Conservation (phyloP, 2,329 filamentous ascomycete species). For the Hyphodiscus sp. region DNA sequence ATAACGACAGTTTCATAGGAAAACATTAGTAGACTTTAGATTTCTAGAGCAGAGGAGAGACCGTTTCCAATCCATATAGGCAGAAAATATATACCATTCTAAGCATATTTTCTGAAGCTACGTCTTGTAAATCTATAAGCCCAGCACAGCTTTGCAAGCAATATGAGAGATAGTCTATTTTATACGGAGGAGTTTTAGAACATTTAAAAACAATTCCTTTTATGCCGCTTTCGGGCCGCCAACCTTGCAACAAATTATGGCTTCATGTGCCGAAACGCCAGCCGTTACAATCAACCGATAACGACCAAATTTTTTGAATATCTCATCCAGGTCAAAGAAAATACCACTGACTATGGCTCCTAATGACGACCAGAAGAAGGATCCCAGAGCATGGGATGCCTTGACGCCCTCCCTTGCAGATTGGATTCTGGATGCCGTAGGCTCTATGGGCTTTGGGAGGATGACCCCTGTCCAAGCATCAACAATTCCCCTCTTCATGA, state of each 20-base stretch:
- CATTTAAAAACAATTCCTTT: no score
- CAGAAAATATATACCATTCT: no score
- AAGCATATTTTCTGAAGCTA: no score
- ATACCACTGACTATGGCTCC: slow-evolving; percentile 18
- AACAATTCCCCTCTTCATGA: slow-evolving; percentile 80
- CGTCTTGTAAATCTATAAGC: no score
- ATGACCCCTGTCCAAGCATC: slow-evolving; percentile 96
- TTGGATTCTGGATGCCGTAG: slow-evolving; percentile 82
- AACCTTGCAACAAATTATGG: neutral
- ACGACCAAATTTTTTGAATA: neutral
- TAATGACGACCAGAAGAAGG: slow-evolving; percentile 33
- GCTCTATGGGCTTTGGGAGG: slow-evolving; percentile 75
- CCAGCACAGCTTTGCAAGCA: no score
- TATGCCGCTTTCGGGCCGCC: neutral
- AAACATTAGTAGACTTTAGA: no score
- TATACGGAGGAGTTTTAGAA: no score
- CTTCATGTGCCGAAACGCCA: neutral
- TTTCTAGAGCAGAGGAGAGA: no score
- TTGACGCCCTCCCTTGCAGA: slow-evolving; percentile 64
- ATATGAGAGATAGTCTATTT: no score
- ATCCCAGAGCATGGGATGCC: slow-evolving; percentile 56
- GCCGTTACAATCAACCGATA: slow-evolving; percentile 2
- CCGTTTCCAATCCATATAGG: no score
- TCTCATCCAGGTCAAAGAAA: neutral
- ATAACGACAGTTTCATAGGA: no score